Evolutionary conservation across 2,329 filamentous ascomycete genomes (phyloP).

Genomic region (Verticillium tricorpus): DNA sequence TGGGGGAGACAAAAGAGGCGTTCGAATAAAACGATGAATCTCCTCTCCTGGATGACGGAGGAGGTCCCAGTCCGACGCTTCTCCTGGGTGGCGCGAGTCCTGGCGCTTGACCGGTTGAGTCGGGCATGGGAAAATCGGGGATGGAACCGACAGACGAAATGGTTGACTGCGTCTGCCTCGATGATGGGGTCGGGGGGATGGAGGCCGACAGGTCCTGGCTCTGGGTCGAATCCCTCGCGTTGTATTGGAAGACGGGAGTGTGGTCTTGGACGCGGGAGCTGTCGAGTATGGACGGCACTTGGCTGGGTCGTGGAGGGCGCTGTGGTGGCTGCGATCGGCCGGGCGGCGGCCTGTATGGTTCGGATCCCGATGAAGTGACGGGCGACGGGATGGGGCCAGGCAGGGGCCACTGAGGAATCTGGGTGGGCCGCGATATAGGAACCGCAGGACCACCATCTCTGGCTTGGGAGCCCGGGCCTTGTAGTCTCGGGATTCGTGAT

Average conservation of each 20-base stretch:
- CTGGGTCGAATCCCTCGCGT: conserved; percentile 26
- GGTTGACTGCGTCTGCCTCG: conserved; percentile 48
- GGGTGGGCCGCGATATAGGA: conserved; percentile 49
- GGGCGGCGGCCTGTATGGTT: conserved; percentile 47
- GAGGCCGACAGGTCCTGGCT: conserved; percentile 29
- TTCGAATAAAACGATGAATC: conserved; percentile 63
- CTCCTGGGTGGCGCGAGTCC: conserved; percentile 32
- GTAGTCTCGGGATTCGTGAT: conserved; percentile 24
- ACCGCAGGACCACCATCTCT: conserved; percentile 34
- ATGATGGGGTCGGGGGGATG: conserved; percentile 43
- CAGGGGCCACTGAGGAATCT: conserved; percentile 52
- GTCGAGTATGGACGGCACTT: conserved; percentile 55
- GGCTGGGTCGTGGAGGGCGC: conserved; percentile 55
- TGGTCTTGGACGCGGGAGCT: conserved; percentile 50
- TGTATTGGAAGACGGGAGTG: conserved; percentile 48
- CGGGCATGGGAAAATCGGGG: conserved; percentile 52
- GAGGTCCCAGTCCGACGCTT: conserved; percentile 54
- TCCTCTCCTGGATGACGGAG: conserved; percentile 55
- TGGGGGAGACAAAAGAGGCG: conserved; percentile 66
- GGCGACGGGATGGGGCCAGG: conserved; percentile 32
- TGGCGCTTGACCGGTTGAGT: conserved; percentile 17
- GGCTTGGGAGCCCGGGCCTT: conserved; percentile 27
- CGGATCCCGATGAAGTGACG: conserved; percentile 23
- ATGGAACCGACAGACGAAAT: conserved; percentile 52
- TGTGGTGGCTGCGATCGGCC: conserved; percentile 48